phyloP scores from a whole-genome alignment of 2,329 filamentous ascomycete species.

The Sphaerulina vaccinii region DNA sequence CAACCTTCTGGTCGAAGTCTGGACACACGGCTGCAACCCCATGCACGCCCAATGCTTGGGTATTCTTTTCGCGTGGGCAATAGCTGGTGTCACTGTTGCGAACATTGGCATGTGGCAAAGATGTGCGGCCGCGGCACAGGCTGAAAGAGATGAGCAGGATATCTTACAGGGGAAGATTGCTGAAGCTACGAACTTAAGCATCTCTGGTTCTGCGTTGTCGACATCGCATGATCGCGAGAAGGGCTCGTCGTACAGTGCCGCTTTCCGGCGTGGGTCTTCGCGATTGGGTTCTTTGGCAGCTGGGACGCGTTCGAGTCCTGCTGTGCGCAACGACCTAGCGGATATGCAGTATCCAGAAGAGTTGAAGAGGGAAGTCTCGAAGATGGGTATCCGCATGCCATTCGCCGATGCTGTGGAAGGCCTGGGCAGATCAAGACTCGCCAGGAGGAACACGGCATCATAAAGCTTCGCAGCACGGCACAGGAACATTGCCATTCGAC shows the following conservation, averaged over 20 bases:
- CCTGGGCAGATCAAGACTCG: background rate
- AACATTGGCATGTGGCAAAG: conserved; percentile 28
- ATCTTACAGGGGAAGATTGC: background rate
- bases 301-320: too few species aligned
- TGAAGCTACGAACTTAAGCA: background rate
- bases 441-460: background rate
- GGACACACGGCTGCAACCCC: conserved; percentile 46
- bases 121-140: conserved; percentile 16
- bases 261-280: background rate
- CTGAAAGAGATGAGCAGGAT: conserved; percentile 9
- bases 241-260: background rate
- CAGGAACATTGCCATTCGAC: too few species aligned
- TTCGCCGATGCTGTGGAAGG: conserved; percentile 2
- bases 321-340: background rate
- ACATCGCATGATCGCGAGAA: background rate
- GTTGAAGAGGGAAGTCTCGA: background rate
- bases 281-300: background rate
- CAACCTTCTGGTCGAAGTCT: conserved; percentile 45
- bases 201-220: background rate
- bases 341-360: background rate
- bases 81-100: conserved; percentile 28
- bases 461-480: too few species aligned
- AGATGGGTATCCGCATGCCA: conserved; percentile 1
- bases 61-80: conserved; percentile 44
- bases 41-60: conserved; percentile 27